phyloP scores from a whole-genome alignment of 108 stramenopile species.

The Cyclostephanos invisitatus region DNA sequence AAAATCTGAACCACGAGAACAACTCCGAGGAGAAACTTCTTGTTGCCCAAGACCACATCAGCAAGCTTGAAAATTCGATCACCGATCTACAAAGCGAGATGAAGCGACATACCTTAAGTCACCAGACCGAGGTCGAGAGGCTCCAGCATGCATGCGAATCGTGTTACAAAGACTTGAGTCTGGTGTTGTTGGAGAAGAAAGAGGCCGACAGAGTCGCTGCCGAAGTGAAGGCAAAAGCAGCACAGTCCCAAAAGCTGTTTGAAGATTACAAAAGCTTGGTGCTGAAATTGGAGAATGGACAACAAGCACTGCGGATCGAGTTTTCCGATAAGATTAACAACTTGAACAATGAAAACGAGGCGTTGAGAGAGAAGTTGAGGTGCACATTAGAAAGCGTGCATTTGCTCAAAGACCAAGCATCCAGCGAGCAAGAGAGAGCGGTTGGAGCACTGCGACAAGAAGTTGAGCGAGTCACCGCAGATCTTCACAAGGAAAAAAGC shows the following conservation, averaged over 20 bases:
- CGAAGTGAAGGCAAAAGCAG: slow-evolving; percentile 6
- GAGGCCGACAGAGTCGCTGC: slow-evolving; percentile 8
- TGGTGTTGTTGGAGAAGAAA: slow-evolving; percentile 21
- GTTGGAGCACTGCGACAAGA: slow-evolving; percentile 15
- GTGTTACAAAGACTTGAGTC: slow-evolving; percentile 26
- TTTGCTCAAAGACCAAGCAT: slow-evolving; percentile 12
- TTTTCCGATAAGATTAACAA: slow-evolving; percentile 14
- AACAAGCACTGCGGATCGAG: slow-evolving; percentile 11
- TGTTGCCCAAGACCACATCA: slow-evolving; percentile 22
- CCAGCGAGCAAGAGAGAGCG: slow-evolving; percentile 10
- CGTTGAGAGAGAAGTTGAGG: slow-evolving; percentile 8
- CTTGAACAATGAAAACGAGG: slow-evolving; percentile 10
- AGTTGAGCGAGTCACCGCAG: slow-evolving; percentile 11
- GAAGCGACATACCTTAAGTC: slow-evolving; percentile 2
- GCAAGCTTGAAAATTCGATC: slow-evolving; percentile 24
- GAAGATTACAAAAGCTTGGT: slow-evolving; percentile 14
- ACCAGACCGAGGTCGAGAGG: slow-evolving; percentile 27
- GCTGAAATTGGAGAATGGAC: slow-evolving; percentile 23
- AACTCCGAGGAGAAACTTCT: slow-evolving; percentile 37
- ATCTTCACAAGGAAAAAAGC: slow-evolving; percentile 36
- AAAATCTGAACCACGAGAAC: slow-evolving; percentile 16
- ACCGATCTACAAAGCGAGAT: slow-evolving; percentile 25
- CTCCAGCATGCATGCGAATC: slow-evolving; percentile 40
- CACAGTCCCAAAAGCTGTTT: slow-evolving; percentile 14
- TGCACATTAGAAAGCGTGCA: slow-evolving; percentile 1